Percentiles rank a stretch among this genome's conserved stretches.
These are phyloP conservation scores for Creolimax fragrantissima DNA, from an alignment of 78 protist species.

Conservation along the genomic window DNA sequence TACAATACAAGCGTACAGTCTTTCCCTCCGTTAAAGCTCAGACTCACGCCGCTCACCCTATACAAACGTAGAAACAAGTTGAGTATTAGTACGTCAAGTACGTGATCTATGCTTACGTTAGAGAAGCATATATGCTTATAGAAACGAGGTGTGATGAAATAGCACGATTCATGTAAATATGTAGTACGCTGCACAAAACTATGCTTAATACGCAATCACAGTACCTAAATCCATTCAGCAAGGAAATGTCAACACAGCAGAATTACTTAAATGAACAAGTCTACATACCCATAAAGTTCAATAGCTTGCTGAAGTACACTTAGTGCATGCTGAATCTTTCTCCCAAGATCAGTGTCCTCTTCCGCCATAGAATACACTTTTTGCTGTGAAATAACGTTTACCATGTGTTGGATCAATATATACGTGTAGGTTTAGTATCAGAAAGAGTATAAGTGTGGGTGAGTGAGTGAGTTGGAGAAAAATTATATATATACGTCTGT, in stretches of 20 bases:
- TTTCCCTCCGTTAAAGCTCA: constrained; percentile 63
- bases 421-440: background rate
- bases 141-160: background rate
- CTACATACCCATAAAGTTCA: background rate
- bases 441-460: background rate
- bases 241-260: too few species aligned
- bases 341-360: background rate
- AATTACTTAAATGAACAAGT: too few species aligned
- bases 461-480: background rate
- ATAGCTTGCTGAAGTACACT: background rate
- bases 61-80: background rate
- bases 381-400: background rate
- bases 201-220: background rate
- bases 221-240: background rate
- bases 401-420: background rate
- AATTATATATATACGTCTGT: background rate
- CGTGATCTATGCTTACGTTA: background rate
- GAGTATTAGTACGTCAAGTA: background rate
- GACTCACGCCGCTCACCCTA: background rate
- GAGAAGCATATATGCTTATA: background rate
- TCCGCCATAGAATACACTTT: background rate
- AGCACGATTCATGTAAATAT: background rate
- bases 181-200: background rate
- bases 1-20: constrained; percentile 53
- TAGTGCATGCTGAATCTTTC: background rate